Conservation (phyloP, 225 moss, liverwort and hornwort genomes). For the Lunularia cruciata region DNA sequence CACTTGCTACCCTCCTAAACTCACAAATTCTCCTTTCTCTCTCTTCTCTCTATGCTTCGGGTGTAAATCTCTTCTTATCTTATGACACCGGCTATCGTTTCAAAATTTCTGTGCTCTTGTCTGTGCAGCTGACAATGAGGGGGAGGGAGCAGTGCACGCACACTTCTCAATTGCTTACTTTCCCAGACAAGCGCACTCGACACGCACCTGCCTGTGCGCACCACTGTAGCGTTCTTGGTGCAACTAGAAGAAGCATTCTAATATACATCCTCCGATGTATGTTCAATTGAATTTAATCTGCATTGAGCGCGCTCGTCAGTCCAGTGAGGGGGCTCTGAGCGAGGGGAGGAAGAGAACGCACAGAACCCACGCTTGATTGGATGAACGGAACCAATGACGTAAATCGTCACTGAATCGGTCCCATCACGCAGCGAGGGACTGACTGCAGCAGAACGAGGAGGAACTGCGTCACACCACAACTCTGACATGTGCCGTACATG, state of each 20-base stretch:
- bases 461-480: neutral
- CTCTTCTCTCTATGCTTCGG: neutral
- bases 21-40: neutral
- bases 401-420: neutral
- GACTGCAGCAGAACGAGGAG: neutral
- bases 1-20: no score
- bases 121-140: neutral
- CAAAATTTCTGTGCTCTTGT: neutral
- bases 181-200: neutral
- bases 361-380: no score
- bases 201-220: neutral
- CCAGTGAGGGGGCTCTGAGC: no score
- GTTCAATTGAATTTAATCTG: neutral
- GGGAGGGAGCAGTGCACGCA: neutral
- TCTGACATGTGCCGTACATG: neutral
- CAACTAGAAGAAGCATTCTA: no score
- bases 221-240: neutral
- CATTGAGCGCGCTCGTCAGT: neutral
- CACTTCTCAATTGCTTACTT: neutral
- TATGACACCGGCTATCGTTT: neutral
- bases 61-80: neutral
- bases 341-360: no score
- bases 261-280: neutral
- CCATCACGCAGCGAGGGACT: no score
- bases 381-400: no score